These are phyloP conservation scores for Lanmaoa rubissima DNA, from an alignment of 768 basidiomycete species.

Conservation along the genomic window DNA sequence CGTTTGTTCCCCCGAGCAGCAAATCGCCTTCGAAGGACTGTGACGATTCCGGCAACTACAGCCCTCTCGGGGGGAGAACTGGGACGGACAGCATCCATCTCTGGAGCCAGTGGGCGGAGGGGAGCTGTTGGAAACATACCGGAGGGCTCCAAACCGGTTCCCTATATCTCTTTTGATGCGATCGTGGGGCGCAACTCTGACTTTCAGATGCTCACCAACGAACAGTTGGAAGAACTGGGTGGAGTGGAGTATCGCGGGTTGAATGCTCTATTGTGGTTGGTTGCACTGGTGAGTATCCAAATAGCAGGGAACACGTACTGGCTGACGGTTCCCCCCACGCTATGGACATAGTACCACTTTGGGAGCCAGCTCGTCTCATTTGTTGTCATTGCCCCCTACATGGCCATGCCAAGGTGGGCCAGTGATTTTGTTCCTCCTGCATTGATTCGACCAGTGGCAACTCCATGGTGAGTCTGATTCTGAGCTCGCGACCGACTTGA, in stretches of 20 bases:
- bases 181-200: slow-evolving; percentile 79
- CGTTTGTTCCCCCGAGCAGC: slow-evolving; percentile 63
- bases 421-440: slow-evolving; percentile 57
- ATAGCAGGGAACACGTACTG: background rate
- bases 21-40: slow-evolving; percentile 57
- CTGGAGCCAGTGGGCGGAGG: slow-evolving; percentile 4
- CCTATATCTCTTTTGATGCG: slow-evolving; percentile 86
- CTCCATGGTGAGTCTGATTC: slow-evolving; percentile 56
- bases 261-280: slow-evolving; percentile 77
- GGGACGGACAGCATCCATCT: slow-evolving; percentile 25
- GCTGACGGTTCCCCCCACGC: slow-evolving; percentile 4
- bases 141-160: slow-evolving; percentile 51
- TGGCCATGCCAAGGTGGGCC: slow-evolving; percentile 59
- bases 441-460: slow-evolving; percentile 51
- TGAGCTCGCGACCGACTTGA: background rate
- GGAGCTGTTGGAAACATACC: slow-evolving; percentile 19
- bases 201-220: slow-evolving; percentile 66
- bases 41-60: slow-evolving; percentile 73
- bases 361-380: slow-evolving; percentile 66
- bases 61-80: slow-evolving; percentile 44
- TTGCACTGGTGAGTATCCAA: slow-evolving; percentile 56
- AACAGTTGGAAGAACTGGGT: slow-evolving; percentile 88
- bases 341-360: slow-evolving; percentile 67
- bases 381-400: slow-evolving; percentile 78
- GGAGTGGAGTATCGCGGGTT: slow-evolving; percentile 92